A percentile compares a stretch with the other conserved stretches of the same genome.
Conservation (phyloP, 2,329 filamentous ascomycete genomes). For the Aspergillus carbonarius region DNA sequence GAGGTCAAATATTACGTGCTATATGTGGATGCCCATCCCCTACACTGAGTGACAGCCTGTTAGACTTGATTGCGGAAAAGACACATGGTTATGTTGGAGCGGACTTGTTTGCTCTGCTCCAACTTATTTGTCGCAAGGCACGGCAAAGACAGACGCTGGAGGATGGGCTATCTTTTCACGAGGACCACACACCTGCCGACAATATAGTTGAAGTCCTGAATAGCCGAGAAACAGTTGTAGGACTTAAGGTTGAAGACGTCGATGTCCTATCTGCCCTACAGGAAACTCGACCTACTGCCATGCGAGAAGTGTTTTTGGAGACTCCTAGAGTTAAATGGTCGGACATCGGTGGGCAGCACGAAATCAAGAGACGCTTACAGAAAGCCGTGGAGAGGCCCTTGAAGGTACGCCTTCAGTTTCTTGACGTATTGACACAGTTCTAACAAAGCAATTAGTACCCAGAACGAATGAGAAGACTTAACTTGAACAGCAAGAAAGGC, state of each 20-base stretch:
- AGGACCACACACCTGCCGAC: neutral
- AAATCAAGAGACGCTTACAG: conserved; percentile 68
- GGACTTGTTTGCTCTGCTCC: conserved; percentile 68
- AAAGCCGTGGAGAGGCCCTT: conserved; percentile 60
- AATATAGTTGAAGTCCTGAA: neutral
- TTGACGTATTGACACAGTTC: neutral
- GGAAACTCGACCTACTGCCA: conserved; percentile 74
- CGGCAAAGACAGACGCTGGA: conserved; percentile 33
- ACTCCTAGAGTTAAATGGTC: conserved; percentile 82
- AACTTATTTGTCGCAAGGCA: conserved; percentile 49
- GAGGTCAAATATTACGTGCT: conserved; percentile 71
- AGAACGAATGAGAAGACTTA: conserved; percentile 51
- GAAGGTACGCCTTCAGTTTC: conserved; percentile 41
- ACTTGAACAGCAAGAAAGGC: conserved; percentile 68
- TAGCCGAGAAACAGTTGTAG: conserved; percentile 18
- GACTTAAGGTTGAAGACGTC: conserved; percentile 33
- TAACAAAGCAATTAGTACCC: conserved; percentile 41
- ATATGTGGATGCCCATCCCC: conserved; percentile 50
- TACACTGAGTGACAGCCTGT: conserved; percentile 52
- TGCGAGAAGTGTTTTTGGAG: conserved; percentile 85
- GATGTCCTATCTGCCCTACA: conserved; percentile 57
- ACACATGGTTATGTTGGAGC: conserved; percentile 85
- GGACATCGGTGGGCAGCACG: conserved; percentile 82
- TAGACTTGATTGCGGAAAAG: conserved; percentile 65
- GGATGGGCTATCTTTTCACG: neutral